These are phyloP conservation scores for Boletales sp. DNA, from an alignment of 768 basidiomycete genomes.

Conservation along the genomic window DNA sequence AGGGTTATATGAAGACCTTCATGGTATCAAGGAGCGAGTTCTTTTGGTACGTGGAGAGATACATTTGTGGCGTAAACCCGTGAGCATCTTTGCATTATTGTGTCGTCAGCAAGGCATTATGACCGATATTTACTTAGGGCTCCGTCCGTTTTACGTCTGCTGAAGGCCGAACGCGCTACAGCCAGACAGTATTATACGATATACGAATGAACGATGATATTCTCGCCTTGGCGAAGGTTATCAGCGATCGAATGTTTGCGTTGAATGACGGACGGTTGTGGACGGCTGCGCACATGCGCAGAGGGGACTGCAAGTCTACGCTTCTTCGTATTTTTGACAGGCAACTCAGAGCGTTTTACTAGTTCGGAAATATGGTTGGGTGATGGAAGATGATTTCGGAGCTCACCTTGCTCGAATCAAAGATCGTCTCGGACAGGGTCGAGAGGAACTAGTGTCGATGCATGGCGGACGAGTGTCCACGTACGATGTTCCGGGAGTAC, in stretches of 20 bases:
- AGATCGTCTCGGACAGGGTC: slow-evolving; percentile 14
- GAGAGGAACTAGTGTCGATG: slow-evolving; percentile 15
- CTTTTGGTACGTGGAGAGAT: slow-evolving; percentile 39
- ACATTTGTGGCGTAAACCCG: slow-evolving; percentile 37
- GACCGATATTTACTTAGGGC: slow-evolving; percentile 21
- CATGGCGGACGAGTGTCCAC: slow-evolving; percentile 11
- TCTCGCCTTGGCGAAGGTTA: slow-evolving; percentile 27
- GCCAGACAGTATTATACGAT: slow-evolving; percentile 31
- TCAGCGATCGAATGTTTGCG: slow-evolving; percentile 32
- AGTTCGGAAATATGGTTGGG: slow-evolving; percentile 33
- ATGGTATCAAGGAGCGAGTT: slow-evolving; percentile 30
- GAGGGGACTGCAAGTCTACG: slow-evolving; percentile 37
- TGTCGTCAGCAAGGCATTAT: background rate
- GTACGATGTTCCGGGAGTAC: slow-evolving; percentile 24
- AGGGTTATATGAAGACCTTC: slow-evolving; percentile 39
- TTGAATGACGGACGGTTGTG: slow-evolving; percentile 32
- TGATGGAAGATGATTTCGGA: slow-evolving; percentile 30
- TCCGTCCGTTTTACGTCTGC: slow-evolving; percentile 31
- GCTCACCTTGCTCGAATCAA: slow-evolving; percentile 35
- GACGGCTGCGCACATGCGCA: slow-evolving; percentile 45
- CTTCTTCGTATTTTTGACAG: background rate
- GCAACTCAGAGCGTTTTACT: background rate
- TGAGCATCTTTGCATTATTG: slow-evolving; percentile 11
- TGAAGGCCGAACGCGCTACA: slow-evolving; percentile 23
- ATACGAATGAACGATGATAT: slow-evolving; percentile 23